Evolutionary conservation across 2,329 filamentous ascomycete species (phyloP).

Genomic region (Catunica adiposa): DNA sequence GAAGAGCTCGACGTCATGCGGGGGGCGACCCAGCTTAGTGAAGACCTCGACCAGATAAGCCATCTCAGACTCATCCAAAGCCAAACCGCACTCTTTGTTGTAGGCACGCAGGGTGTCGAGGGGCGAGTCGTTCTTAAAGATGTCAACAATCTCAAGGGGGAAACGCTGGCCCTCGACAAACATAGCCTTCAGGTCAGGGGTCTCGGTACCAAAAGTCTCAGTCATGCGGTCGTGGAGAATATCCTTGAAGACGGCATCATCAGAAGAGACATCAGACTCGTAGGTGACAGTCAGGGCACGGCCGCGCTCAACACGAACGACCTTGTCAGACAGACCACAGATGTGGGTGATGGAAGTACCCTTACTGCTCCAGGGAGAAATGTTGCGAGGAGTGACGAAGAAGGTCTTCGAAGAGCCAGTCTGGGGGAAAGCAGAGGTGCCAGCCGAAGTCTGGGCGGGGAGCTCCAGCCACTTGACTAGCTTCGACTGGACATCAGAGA

Average conservation of each 20-base stretch:
- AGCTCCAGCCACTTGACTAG: constrained; percentile 16
- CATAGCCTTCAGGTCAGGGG: constrained; percentile 57
- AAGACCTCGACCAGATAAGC: constrained; percentile 68
- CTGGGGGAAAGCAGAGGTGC: constrained; percentile 7
- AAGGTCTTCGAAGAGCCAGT: constrained; percentile 20
- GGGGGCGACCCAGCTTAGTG: constrained; percentile 34
- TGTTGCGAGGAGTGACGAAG: constrained; percentile 67
- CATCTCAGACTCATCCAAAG: constrained; percentile 76
- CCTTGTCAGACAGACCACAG: constrained; percentile 56
- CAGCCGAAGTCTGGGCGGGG: constrained; percentile 8
- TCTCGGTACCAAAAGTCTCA: constrained; percentile 51
- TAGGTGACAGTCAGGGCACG: constrained; percentile 56
- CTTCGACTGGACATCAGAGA: constrained; percentile 20
- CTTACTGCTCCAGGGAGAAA: constrained; percentile 95
- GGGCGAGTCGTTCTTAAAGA: constrained; percentile 50
- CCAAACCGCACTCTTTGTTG: constrained; percentile 70
- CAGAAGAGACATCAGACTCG: constrained; percentile 23
- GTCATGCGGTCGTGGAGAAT: constrained; percentile 90
- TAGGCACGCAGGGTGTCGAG: constrained; percentile 61
- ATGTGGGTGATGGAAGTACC: constrained; percentile 88
- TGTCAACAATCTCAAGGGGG: constrained; percentile 58
- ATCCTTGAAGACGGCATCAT: constrained; percentile 44
- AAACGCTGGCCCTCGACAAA: constrained; percentile 52
- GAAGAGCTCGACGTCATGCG: constrained; percentile 82
- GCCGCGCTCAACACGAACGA: constrained; percentile 73